Base-by-base conservation (phyloP, 2,329 filamentous ascomycete species). In the Penicillium digitatum region DNA sequence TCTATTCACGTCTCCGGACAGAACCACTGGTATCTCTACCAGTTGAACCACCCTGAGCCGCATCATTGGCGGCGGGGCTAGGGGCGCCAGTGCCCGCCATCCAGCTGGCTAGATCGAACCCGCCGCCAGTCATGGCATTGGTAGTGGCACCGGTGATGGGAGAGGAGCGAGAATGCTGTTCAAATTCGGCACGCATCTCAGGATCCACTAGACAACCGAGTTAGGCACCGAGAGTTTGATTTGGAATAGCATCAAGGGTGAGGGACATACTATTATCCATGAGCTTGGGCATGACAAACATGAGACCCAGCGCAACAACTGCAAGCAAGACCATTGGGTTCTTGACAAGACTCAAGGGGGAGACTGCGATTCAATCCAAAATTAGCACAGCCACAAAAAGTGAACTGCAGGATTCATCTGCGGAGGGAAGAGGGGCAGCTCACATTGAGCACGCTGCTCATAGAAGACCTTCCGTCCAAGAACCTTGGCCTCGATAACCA, bases 251-350 rank as follows among this genome's bases (percentile, higher is more conserved):
- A n/a, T 10, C 43, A 50, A 27, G 32, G 4, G 31, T 38, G 27
- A 24, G n/a, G 42, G 27, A 82, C 90, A 60, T 84, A 96, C 92
- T 96, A 71, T 94, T 96, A 48, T 97, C 92, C 78, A 97, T 86
- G 53, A 99, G 74, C 74, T 96, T 94, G 14, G 94, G 94, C 88
- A 97, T 90, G 62, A 92, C 92, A 66, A 97, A 82, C 60, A 96
- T 91, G 62, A 96, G 79, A 5, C 78, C 86, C 78, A 96, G 84
- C 58, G 87, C 90, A 37, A 94, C 85, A 32, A 95, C 75, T 5
- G 88, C 91, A 79, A 99, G 87, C 57, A 99, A 81, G 61, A 97
- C 96, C 91, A 97, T 97, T 3, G 94, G 94, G 70, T 90, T 96
- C 79, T 94, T 94, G 66, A 96, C 79, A 53, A 96, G 86, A 55